These are phyloP conservation scores for Biscogniauxia mediterranea DNA, from an alignment of 2,329 filamentous ascomycete species.

Conservation along the genomic window DNA sequence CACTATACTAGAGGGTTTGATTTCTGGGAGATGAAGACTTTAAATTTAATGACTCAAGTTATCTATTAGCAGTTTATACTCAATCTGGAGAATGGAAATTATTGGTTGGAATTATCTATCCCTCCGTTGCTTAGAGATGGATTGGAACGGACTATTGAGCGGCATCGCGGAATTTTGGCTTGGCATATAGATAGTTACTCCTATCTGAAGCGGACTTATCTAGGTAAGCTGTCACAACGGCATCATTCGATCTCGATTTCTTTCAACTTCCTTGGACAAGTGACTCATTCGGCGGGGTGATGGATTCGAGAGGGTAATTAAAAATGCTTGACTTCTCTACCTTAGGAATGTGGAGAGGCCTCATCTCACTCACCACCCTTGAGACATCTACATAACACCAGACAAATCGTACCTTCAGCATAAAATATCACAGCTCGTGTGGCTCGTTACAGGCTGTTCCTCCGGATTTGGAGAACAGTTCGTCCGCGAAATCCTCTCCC, in stretches of 20 bases:
- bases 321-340: neutral
- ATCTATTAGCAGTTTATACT: neutral
- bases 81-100: neutral
- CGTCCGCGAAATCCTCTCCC: constrained; percentile 10
- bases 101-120: neutral
- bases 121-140: neutral
- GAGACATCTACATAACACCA: neutral
- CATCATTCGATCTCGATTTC: neutral
- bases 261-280: neutral
- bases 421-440: constrained; percentile 12
- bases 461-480: constrained; percentile 19
- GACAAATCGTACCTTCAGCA: neutral
- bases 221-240: neutral
- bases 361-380: neutral
- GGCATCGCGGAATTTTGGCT: neutral
- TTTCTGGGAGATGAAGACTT: no score
- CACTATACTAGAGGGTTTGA: no score
- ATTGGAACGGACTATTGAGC: constrained; percentile 4
- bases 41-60: neutral
- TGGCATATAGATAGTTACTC: neutral
- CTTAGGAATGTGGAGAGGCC: neutral
- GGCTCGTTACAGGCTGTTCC: constrained; percentile 20
- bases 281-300: neutral
- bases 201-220: neutral
- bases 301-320: neutral